Evolutionary conservation across 1,139 yeast species (phyloP).

Genomic region (Magnusiomyces ingens): DNA sequence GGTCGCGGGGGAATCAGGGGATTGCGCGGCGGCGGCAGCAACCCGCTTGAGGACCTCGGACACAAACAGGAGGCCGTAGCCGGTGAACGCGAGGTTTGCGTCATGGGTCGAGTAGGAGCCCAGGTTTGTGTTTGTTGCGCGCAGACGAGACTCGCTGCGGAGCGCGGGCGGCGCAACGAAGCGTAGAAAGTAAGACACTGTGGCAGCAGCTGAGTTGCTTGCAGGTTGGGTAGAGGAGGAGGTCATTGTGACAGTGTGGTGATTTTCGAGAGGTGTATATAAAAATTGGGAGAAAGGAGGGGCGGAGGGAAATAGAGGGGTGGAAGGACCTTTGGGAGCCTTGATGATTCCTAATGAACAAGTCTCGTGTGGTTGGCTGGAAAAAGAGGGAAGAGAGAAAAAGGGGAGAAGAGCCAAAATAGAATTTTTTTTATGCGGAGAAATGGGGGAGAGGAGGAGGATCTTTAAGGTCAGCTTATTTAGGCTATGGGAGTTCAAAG

Average conservation of each 20-base stretch:
- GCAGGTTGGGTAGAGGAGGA: background rate
- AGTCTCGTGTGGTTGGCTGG: background rate
- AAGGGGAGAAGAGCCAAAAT: background rate
- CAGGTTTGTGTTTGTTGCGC: conserved; percentile 9
- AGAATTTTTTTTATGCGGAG: too few relatives aligned
- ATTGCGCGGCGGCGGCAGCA: conserved; percentile 12
- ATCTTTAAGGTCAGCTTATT: too few relatives aligned
- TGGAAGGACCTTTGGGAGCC: too few relatives aligned
- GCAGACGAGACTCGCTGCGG: conserved; percentile 7
- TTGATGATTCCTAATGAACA: too few relatives aligned
- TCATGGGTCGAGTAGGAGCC: conserved; percentile 17
- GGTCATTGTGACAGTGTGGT: background rate
- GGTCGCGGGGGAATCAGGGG: background rate
- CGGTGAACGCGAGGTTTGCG: conserved; percentile 24
- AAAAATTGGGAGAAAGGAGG: too few relatives aligned
- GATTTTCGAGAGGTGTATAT: background rate
- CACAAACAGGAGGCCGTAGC: conserved; percentile 26
- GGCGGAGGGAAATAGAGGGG: too few relatives aligned
- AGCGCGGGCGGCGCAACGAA: conserved; percentile 10
- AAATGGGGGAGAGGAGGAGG: too few relatives aligned
- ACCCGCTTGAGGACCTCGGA: conserved; percentile 22
- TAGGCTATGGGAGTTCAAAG: too few relatives aligned
- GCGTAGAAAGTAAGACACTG: conserved; percentile 7
- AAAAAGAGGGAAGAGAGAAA: background rate
- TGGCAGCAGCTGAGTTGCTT: background rate